phyloP scores from a whole-genome alignment of 805 yeast species.

The Ogataea trehaloabstinens region DNA sequence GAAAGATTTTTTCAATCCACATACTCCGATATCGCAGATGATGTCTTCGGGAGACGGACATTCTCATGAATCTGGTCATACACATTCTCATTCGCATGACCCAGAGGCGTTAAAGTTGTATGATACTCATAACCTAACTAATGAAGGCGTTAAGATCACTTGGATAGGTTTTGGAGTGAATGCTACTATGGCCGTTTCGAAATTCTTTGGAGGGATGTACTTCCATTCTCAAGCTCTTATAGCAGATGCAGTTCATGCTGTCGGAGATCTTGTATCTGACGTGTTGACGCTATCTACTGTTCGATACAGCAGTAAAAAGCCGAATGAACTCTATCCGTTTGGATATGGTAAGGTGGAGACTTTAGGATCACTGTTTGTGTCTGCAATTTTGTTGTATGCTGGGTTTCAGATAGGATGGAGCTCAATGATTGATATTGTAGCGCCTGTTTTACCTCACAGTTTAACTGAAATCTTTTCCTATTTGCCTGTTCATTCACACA shows the following conservation, averaged over 20 bases:
- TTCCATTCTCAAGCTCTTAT: constrained; percentile 93
- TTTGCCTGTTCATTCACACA: constrained; percentile 52
- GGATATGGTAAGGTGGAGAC: constrained; percentile 95
- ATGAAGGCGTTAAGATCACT: constrained; percentile 91
- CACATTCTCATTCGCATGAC: constrained; percentile 40
- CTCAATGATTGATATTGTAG: constrained; percentile 65
- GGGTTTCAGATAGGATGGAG: constrained; percentile 91
- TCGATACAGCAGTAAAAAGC: constrained; percentile 61
- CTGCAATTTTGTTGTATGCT: constrained; percentile 78
- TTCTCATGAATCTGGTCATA: constrained; percentile 20
- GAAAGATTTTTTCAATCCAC: constrained; percentile 36
- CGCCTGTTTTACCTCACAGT: constrained; percentile 63
- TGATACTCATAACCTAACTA: constrained; percentile 46
- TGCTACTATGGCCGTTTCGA: constrained; percentile 80
- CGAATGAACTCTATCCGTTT: constrained; percentile 64
- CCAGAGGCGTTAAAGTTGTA: constrained; percentile 46
- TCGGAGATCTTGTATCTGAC: constrained; percentile 87
- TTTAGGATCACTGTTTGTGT: constrained; percentile 85
- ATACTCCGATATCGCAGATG: constrained; percentile 30
- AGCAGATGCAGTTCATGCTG: constrained; percentile 94
- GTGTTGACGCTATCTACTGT: constrained; percentile 87
- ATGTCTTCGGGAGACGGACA: constrained; percentile 20
- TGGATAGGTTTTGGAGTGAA: constrained; percentile 87
- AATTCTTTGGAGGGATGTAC: constrained; percentile 83
- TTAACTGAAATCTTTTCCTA: constrained; percentile 52